A percentile compares a stretch with the other conserved stretches of the same genome.
Conservation (phyloP, 306 rosid species). For the Psophocarpus tetragonolobus region DNA sequence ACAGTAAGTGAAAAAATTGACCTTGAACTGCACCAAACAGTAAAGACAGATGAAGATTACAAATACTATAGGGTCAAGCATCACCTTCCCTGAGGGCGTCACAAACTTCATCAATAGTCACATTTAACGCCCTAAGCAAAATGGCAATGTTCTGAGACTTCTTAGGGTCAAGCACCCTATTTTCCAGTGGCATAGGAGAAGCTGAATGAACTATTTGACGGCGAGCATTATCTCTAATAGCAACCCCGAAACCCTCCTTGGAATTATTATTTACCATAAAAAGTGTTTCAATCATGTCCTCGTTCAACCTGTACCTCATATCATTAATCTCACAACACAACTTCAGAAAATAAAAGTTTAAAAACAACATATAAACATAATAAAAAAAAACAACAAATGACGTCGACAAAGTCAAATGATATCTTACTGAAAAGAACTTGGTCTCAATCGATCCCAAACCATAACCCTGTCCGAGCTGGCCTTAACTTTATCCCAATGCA, state of each 20-base stretch:
- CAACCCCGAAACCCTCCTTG: conserved; percentile 42
- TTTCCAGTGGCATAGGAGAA: conserved; percentile 52
- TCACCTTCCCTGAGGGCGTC: conserved; percentile 89
- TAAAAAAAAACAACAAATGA: background rate
- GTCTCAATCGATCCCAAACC: conserved; percentile 92
- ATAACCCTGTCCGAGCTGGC: conserved; percentile 81
- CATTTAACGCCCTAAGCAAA: conserved; percentile 81
- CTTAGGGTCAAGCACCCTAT: conserved; percentile 84
- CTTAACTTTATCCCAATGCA: conserved; percentile 89
- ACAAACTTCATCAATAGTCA: conserved; percentile 82
- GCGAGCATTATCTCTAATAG: conserved; percentile 54
- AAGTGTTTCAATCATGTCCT: conserved; percentile 91
- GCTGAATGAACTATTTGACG: conserved; percentile 41
- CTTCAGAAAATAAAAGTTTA: background rate
- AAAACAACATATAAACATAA: background rate
- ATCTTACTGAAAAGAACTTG: conserved; percentile 87
- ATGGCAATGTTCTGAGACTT: conserved; percentile 93
- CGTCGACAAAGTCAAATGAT: background rate
- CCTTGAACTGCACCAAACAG: background rate
- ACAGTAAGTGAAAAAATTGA: background rate
- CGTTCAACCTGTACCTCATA: conserved; percentile 69
- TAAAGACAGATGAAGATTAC: background rate
- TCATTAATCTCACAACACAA: background rate
- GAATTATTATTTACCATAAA: conserved; percentile 70
- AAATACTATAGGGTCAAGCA: background rate